Evolutionary conservation across 31 red algal genomes (phyloP), one percentile per base, ranked within the genome.

Genomic region (Odonthalia washingtoniensis): DNA sequence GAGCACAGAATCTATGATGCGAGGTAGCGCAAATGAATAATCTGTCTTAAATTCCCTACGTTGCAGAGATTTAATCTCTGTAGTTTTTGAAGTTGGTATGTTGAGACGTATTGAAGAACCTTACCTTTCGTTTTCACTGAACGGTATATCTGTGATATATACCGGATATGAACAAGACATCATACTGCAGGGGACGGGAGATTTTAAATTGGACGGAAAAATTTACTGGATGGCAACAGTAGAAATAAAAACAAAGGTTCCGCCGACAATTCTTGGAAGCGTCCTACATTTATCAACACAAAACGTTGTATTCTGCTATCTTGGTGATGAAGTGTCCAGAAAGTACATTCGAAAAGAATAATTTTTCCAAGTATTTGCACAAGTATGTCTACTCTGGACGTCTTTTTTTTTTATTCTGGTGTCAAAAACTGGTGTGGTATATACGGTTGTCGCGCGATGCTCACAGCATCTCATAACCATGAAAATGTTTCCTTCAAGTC

Each of bases 51-150:
- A 2, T 65, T 41, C 83, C 28, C 49, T 87, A 6, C 28, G 32
- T 0, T 26, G 4, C 1, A 28, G 17, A 26, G n/a, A 28, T 3
- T 87, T 61, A 36, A 49, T 87, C 0, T 6, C 5, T 4, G 52
- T 37, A 17, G 53, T 77, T 4, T 87, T 77, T 67, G 44, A 75
- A 33, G 83, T 77, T 33, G 83, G 83, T 0, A 75, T 77, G 72
- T 36, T 77, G 1, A 72, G 6, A 40, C 17, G 36, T 0, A 87
- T 76, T 12, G 70, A 33, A 32, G 0, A 39, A 1, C 28, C 38
- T 37, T 66, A 64, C 16, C 52, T 77, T 6, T 68, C 83, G 9
- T 87, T 3, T 33, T 87, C 45, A 1, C 83, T 72, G 1, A 52
- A 87, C 26, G 45, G 83, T 14, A 1, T 87, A 3, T 44, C 53